Evolutionary conservation across 1,139 yeast species (phyloP), one percentile per base, ranked within the genome.

Genomic region (Wickerhamomyces sp.): DNA sequence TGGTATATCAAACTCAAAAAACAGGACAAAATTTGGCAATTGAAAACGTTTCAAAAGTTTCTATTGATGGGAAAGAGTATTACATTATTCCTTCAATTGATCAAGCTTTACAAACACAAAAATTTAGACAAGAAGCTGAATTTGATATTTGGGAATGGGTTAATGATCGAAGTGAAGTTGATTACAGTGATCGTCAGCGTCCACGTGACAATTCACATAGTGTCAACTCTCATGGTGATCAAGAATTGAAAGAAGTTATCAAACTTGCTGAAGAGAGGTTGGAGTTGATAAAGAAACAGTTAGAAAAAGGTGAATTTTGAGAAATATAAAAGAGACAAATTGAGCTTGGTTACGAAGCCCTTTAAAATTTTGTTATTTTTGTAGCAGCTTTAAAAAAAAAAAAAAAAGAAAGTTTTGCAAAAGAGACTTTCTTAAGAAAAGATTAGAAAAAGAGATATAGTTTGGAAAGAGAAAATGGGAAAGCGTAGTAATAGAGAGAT

Each of bases 81-180:
- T 53, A 67, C 36, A 59, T 70, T 18, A 57, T 73, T 22, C 79
- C 81, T 2, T 60, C 68, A 10, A 54, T 67, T 30, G 71, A 68
- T 7, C 56, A 72, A 14, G 59, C 59, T 16, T 54, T 72, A 36
- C 57, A 61, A 33, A 61, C 64, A 39, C 56, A 55, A 12, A 47
- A 56, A 28, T 45, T 57, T 34, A 51, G 59, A 34, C 48, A 66
- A 42, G 66, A 70, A 37, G 74, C 78, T 39, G 94, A 87, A 57
- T 69, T 71, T 26, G 71, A 72, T 27, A 58, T 88, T 38, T 88
- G 96, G 95, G 70, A 75, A 33, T 88, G 96, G 96, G 70, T 87
- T 29, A 75, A 77, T 37, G 72, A 72, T 30, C 68, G 84, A 34
- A 69, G 69, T 32, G 59, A 54, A 6, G 25, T 9, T 23, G 25